A percentile compares a stretch with the other conserved stretches of the same genome.
Conservation (phyloP, 1,284 basidiomycete species). For the Athelia sp. region DNA sequence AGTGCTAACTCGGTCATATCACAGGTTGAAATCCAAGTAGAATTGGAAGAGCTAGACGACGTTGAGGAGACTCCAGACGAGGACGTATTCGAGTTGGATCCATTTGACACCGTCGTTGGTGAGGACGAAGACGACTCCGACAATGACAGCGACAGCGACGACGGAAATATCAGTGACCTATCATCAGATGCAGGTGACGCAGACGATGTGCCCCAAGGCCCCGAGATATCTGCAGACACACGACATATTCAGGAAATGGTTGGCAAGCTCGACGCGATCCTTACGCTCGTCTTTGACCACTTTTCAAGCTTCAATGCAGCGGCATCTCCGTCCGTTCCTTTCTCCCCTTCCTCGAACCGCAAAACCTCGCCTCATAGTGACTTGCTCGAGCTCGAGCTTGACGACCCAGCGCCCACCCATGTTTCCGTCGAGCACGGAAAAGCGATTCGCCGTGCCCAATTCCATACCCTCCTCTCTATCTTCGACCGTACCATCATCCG, state of each 20-base stretch:
- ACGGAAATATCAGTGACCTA: slow-evolving; percentile 52
- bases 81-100: slow-evolving; percentile 74
- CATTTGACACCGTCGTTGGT: slow-evolving; percentile 77
- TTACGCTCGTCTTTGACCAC: slow-evolving; percentile 83
- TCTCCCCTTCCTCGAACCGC: slow-evolving; percentile 14
- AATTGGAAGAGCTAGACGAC: slow-evolving; percentile 88
- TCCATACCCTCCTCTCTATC: slow-evolving; percentile 85
- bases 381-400: slow-evolving; percentile 15
- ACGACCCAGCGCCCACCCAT: slow-evolving; percentile 17
- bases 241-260: slow-evolving; percentile 82
- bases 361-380: slow-evolving; percentile 19
- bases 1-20: slow-evolving; percentile 2
- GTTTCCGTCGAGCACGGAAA: slow-evolving; percentile 26
- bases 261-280: slow-evolving; percentile 86
- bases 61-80: slow-evolving; percentile 50
- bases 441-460: slow-evolving; percentile 52
- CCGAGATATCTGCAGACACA: slow-evolving; percentile 48
- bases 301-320: slow-evolving; percentile 43
- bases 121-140: slow-evolving; percentile 60
- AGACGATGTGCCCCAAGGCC: slow-evolving; percentile 32
- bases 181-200: slow-evolving; percentile 66
- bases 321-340: slow-evolving; percentile 5
- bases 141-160: slow-evolving; percentile 51
- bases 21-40: slow-evolving; percentile 95
- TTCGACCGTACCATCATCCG: slow-evolving; percentile 92